Evolutionary conservation across 345 rosid species (phyloP).

Genomic region (Syzygium oleosum): DNA sequence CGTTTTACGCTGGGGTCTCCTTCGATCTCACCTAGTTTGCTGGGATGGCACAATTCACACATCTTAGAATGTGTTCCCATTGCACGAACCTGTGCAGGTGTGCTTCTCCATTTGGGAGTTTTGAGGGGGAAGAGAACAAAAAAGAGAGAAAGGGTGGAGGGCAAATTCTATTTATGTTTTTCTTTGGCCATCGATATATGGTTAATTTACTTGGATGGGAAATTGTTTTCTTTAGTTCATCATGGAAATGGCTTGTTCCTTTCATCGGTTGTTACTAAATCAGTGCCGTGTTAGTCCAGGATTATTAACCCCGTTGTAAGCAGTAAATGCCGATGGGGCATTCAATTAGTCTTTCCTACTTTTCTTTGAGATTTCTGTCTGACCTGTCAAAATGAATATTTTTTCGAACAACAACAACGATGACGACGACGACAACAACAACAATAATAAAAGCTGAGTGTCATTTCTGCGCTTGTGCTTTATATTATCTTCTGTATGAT

Average conservation of each 20-base stretch:
- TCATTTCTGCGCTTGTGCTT: neutral
- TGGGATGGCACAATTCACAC: neutral
- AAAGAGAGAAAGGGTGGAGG: neutral
- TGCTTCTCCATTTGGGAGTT: neutral
- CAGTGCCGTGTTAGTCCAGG: neutral
- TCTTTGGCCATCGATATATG: neutral
- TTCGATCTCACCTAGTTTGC: neutral
- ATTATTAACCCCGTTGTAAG: too few species aligned
- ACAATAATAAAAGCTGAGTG: neutral
- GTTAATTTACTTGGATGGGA: neutral
- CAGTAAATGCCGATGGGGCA: neutral
- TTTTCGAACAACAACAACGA: neutral
- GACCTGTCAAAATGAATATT: neutral
- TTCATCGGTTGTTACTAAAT: neutral
- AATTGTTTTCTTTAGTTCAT: neutral
- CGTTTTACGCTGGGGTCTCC: neutral
- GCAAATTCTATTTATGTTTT: neutral
- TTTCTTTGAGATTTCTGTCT: neutral
- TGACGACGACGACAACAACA: accelerated
- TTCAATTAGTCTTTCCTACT: accelerated
- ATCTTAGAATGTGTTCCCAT: neutral
- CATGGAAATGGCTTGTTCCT: neutral
- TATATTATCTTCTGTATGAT: neutral
- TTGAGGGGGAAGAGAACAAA: neutral
- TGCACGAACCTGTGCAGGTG: neutral